Evolutionary conservation across 1,139 yeast species (phyloP).

Genomic region (Magnusiomyces sp.): DNA sequence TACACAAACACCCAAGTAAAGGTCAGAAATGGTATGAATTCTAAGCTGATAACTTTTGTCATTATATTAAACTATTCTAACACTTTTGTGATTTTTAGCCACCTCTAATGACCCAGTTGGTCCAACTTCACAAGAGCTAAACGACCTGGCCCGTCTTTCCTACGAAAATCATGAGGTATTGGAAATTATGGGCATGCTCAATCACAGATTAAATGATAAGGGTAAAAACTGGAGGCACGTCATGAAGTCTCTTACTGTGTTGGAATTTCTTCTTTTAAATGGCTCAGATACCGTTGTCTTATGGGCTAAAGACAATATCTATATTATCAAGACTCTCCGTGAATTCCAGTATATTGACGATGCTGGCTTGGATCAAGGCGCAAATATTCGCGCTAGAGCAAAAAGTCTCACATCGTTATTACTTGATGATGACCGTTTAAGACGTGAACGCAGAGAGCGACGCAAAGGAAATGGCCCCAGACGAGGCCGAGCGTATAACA

Average conservation of each 20-base stretch:
- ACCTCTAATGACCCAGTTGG: constrained; percentile 87
- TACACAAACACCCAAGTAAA: constrained; percentile 78
- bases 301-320: constrained; percentile 78
- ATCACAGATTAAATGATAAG: constrained; percentile 80
- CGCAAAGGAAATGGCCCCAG: neutral
- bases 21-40: constrained; percentile 54
- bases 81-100: constrained; percentile 35
- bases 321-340: constrained; percentile 70
- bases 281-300: constrained; percentile 82
- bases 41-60: neutral
- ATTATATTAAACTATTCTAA: neutral
- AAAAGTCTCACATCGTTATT: constrained; percentile 59
- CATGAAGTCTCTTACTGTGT: constrained; percentile 75
- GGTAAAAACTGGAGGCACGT: constrained; percentile 85
- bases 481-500: constrained; percentile 37
- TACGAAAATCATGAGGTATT: constrained; percentile 70
- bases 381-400: constrained; percentile 81
- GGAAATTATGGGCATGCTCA: constrained; percentile 94
- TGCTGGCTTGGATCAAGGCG: constrained; percentile 77
- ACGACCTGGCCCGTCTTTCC: constrained; percentile 70
- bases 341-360: constrained; percentile 56
- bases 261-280: constrained; percentile 74
- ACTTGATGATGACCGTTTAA: constrained; percentile 75
- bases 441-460: constrained; percentile 28
- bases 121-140: constrained; percentile 76